Evolutionary conservation across 768 basidiomycete species (phyloP), one percentile per base, ranked within the genome.

Genomic region (Suillus fuscotomentosus): DNA sequence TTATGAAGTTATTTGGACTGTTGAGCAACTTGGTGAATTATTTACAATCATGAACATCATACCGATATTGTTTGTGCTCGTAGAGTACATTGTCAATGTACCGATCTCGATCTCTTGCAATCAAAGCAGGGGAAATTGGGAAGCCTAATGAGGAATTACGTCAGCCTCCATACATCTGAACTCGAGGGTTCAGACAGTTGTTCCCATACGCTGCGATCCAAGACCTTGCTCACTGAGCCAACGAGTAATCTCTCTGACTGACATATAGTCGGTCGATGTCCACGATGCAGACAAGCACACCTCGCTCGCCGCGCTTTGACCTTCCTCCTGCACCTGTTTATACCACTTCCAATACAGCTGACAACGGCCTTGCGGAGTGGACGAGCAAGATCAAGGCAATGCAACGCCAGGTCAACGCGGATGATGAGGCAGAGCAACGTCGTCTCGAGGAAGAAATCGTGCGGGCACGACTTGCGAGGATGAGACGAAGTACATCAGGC

Each of bases 341-440:
- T 65, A 62, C 75, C 43, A 42, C 65, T 51, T 56, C 24, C 41
- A 56, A 67, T 8, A 59, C 70, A 20, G 80, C 87, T 22, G 90
- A 91, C 69, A 79, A 81, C 3, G 88, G 86, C 57, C 81, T 92
- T n/a, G 83, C 90, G 17, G 90, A 94, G 74, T 94, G 92, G 92
- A 84, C 91, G 15, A 88, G 79, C 76, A 88, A 83, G 79, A 92
- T 94, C 73, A 89, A 88, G 73, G 89, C 86, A 17, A 77, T 94
- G 75, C 92, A 93, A 72, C 84, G 86, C 65, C 90, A 92, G 69
- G 88, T 92, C 31, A 92, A 94, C 66, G 87, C 88, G 15, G 89
- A 92, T 66, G 91, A 92, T 64, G 91, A 91, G 72, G 85, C 82
- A 7, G 92, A 94, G 69, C 86, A 91, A 71, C 84, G 82, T 59